Base-by-base conservation (phyloP, 768 basidiomycete species). In the Exsudoporus frostii region DNA sequence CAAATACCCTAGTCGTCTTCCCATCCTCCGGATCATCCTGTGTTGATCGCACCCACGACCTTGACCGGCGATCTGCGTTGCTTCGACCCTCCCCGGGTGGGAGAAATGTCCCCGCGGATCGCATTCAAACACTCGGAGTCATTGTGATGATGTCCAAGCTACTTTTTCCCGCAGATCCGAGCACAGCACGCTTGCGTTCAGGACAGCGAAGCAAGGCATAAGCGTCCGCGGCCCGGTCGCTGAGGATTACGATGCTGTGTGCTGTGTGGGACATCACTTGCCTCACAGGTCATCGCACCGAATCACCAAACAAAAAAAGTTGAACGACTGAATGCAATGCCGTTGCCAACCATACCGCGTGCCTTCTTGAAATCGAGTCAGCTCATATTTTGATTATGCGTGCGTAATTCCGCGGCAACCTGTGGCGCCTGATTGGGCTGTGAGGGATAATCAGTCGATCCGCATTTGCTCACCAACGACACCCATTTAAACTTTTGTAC, bases 1-100 rank as follows among this genome's bases (percentile, higher is more conserved):
- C 33, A 39, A 44, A 58, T 58, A 57, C 45, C 48, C 29, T 50
- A 40, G 7, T 22, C 22, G 34, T 33, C 47, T 34, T 46, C 20
- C 17, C 42, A 40, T 43, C 40, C 36, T 42, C 22, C 33, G 27
- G 41, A 15, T 37, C 15, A 44, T 37, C 37, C 34, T 25, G 43
- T 27, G 14, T 24, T 39, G 44, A 38, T 44, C 27, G 20, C 24
- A 45, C 32, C 43, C 51, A 52, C n/a, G 39, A 20, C 38, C 19
- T 42, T 13, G 22, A 40, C 10, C 17, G 19, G 40, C 29, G 33
- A 51, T 48, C 33, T 32, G 29, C 15, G 29, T 19, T 20, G 10
- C 36, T 30, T 45, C 14, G 43, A 45, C 14, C 8, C 24, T 29
- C 20, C 29, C 30, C 49, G 33, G 32, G 43, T 45, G 45, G 25